Conservation (phyloP, 768 basidiomycete genomes). For the Filobasidium floriforme region DNA sequence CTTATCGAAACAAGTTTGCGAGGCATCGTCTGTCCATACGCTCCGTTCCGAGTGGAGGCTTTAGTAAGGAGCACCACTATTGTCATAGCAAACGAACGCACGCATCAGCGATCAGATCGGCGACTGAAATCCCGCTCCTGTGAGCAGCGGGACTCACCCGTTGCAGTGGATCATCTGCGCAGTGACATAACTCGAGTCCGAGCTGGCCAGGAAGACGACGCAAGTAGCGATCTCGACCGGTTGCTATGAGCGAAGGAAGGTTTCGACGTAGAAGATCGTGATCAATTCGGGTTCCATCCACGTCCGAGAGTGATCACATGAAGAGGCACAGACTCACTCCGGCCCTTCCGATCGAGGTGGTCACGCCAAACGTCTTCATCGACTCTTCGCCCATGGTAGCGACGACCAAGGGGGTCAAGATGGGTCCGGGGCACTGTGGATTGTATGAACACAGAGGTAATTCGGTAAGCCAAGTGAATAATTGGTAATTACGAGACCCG, state of each 20-base stretch:
- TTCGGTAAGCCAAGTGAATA: too few species aligned
- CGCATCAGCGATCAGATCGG: neutral
- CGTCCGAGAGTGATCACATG: too few species aligned
- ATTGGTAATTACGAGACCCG: too few species aligned
- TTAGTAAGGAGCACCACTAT: constrained; percentile 2
- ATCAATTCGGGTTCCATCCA: too few species aligned
- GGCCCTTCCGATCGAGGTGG: constrained; percentile 47
- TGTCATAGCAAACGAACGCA: neutral
- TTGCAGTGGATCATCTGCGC: constrained; percentile 30
- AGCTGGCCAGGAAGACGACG: constrained; percentile 53
- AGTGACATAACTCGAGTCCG: constrained; percentile 41
- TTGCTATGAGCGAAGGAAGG: constrained; percentile 36
- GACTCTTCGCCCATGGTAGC: constrained; percentile 44
- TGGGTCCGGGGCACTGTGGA: constrained; percentile 23
- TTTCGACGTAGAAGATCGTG: too few species aligned
- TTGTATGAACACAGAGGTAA: too few species aligned
- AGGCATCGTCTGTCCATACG: too few species aligned
- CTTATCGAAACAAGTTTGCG: too few species aligned
- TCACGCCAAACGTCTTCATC: constrained; percentile 38
- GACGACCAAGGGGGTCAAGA: constrained; percentile 28
- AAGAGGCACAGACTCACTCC: too few species aligned
- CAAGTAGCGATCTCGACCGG: constrained; percentile 54
- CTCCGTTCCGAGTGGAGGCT: neutral
- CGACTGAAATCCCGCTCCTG: neutral
- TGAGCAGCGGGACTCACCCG: neutral